Conservation (phyloP, 2,329 filamentous ascomycete species). For the Penicillium corylophilum region DNA sequence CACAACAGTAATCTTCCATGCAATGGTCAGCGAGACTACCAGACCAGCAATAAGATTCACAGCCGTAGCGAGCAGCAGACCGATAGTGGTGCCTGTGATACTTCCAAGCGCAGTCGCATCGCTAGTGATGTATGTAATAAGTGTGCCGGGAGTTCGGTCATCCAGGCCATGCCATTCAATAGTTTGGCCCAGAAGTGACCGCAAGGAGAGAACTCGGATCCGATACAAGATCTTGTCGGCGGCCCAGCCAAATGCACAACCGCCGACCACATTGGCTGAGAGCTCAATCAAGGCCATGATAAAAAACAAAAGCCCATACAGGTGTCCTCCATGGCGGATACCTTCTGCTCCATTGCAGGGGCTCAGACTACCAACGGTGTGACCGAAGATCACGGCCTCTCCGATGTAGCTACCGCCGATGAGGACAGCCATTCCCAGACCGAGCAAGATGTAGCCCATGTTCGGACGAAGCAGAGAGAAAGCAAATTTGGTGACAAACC, state of each 20-base stretch:
- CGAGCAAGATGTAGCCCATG: slow-evolving; percentile 46
- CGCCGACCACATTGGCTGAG: slow-evolving; percentile 60
- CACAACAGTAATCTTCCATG: slow-evolving; percentile 74
- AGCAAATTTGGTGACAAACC: slow-evolving; percentile 32
- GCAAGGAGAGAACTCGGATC: slow-evolving; percentile 61
- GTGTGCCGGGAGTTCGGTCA: slow-evolving; percentile 58
- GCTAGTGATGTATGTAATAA: slow-evolving; percentile 67
- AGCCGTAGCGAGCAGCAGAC: slow-evolving; percentile 65
- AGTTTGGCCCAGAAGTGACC: slow-evolving; percentile 63
- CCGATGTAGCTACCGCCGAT: slow-evolving; percentile 58
- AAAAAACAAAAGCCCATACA: slow-evolving; percentile 60
- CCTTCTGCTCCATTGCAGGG: slow-evolving; percentile 50
- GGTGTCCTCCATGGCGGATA: slow-evolving; percentile 50
- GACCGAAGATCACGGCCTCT: slow-evolving; percentile 59
- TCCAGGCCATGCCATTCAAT: slow-evolving; percentile 68
- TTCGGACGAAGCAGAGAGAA: slow-evolving; percentile 45
- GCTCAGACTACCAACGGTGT: slow-evolving; percentile 57
- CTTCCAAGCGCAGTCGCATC: slow-evolving; percentile 66
- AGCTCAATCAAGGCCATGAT: slow-evolving; percentile 59
- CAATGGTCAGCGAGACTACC: slow-evolving; percentile 66
- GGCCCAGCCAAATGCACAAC: slow-evolving; percentile 55
- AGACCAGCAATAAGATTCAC: slow-evolving; percentile 68
- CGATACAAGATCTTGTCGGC: slow-evolving; percentile 64
- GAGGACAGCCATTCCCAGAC: slow-evolving; percentile 53
- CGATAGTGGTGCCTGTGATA: slow-evolving; percentile 68